Conservation (phyloP, 495 filamentous ascomycete genomes). For the Rhizodiscina lignyota region DNA sequence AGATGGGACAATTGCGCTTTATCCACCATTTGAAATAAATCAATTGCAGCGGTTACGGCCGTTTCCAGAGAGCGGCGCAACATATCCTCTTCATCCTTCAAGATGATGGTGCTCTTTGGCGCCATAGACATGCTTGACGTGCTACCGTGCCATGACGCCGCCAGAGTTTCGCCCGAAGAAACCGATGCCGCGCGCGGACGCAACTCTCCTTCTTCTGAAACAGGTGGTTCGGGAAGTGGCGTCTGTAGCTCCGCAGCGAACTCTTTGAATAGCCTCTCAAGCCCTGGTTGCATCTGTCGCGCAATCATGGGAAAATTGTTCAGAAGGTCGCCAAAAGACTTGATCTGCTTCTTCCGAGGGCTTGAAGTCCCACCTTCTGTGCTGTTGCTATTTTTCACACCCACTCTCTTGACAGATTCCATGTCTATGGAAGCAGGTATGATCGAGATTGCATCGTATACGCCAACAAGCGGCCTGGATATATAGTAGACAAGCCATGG, state of each 20-base stretch:
- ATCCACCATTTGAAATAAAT: constrained; percentile 88
- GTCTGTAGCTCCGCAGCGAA: constrained; percentile 76
- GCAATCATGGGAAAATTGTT: constrained; percentile 94
- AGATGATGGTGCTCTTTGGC: constrained; percentile 20
- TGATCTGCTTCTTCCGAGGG: constrained; percentile 74
- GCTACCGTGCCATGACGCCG: constrained; percentile 13
- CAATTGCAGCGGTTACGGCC: constrained; percentile 82
- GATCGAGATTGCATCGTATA: constrained; percentile 47
- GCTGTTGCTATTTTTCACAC: constrained; percentile 1
- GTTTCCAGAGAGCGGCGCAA: constrained; percentile 79
- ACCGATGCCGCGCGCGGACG: constrained; percentile 1
- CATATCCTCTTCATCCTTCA: constrained; percentile 73
- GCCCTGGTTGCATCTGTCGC: constrained; percentile 82
- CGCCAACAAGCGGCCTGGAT: constrained; percentile 75
- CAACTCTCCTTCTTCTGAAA: too few species aligned
- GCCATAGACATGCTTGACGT: constrained; percentile 11
- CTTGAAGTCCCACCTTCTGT: constrained; percentile 11
- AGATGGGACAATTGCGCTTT: constrained; percentile 87
- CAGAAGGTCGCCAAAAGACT: constrained; percentile 76
- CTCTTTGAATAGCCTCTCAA: constrained; percentile 81
- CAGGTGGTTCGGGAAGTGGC: constrained; percentile 35
- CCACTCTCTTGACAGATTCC: too few species aligned
- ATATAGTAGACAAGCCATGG: constrained; percentile 98
- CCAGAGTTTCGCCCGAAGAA: constrained; percentile 14
- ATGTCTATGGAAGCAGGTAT: constrained; percentile 16